Base-by-base conservation (phyloP, 345 rosid genomes). In the Pseudoturritis turrita region DNA sequence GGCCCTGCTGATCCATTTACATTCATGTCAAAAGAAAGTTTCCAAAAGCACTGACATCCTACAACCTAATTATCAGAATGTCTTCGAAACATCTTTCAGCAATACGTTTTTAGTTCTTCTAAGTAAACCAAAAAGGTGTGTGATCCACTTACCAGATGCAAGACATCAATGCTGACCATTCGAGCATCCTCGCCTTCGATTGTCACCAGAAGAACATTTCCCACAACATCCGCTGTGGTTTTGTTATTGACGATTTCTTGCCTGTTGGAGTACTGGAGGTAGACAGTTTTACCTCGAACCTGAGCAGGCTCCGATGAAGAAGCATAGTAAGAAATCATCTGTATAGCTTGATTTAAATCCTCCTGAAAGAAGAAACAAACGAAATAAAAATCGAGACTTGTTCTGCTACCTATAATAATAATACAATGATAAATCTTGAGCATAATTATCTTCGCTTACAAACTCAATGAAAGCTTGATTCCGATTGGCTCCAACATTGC, bases 1-100 rank as follows among this genome's bases (percentile, higher is more conserved):
- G 81, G 89, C 86, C 99, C 99, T 90, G 98, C 92, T 85, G 89
- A 95, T 96, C 85, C 98, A 92, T 96, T 89, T 83, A 86, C 91
- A 88, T 81, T 84, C 89, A 85, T 72, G 97, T 96, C 94, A 92
- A 95, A 87, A 68, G 69, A 81, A 85, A 80, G 82, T 77, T 80
- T 80, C 75, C 81, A 76, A 84, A 78, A 83, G 82, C 86, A 83
- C 54, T n/a, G 86, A 82, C 87, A 86, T 81, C 80, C 87, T 78
- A 81, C 81, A 91, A 62, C 99, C 98, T 86, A 84, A 70, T 68
- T 71, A 84, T 50, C 84, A 81, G 70, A 81, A 82, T 68, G 49
- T 79, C 79, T 83, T 52, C 31, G 39, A 60, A 58, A 79, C 81
- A 51, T 69, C 69, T 75, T 80, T 73, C 23, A 73, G 79, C 66